Evolutionary conservation across 148 eudicot species (phyloP).

Genomic region (Cornus florida): DNA sequence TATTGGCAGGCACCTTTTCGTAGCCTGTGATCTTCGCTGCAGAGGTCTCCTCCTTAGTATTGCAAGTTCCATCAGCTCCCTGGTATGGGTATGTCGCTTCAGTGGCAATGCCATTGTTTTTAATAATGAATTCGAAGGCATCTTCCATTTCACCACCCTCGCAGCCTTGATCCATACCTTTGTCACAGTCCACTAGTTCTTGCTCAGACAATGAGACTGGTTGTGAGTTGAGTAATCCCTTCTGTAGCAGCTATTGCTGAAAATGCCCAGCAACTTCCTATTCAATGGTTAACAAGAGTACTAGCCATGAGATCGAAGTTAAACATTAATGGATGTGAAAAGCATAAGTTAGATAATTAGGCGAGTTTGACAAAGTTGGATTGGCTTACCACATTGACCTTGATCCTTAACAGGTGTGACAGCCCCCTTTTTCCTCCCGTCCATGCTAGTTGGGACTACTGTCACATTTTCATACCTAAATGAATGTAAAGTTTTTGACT

Average conservation of each 20-base stretch:
- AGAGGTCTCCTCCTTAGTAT: conserved; percentile 12
- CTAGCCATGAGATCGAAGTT: neutral
- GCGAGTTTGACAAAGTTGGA: neutral
- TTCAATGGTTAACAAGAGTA: neutral
- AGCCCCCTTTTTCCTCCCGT: conserved; percentile 33
- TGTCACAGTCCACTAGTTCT: conserved; percentile 25
- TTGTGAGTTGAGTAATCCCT: conserved; percentile 12
- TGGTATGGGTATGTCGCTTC: conserved; percentile 9
- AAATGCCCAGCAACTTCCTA: conserved; percentile 29
- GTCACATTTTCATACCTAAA: conserved; percentile 5
- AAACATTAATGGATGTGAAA: neutral
- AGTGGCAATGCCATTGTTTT: conserved; percentile 11
- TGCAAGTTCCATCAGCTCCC: conserved; percentile 11
- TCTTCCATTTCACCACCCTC: conserved; percentile 15
- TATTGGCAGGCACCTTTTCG: conserved; percentile 24
- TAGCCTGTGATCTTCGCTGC: conserved; percentile 24
- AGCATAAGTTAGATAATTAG: neutral
- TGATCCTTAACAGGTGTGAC: conserved; percentile 33
- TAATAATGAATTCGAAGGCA: conserved; percentile 11
- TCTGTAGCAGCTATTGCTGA: conserved; percentile 22
- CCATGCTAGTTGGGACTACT: conserved; percentile 29
- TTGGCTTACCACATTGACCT: conserved; percentile 33
- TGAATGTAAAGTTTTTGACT: too few relatives aligned
- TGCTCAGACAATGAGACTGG: conserved; percentile 25
- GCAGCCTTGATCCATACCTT: conserved; percentile 10